A percentile compares a stretch with the other conserved stretches of the same genome.
phyloP scores from a whole-genome alignment of 2,329 filamentous ascomycete species.

The Pseudopithomyces maydicus region DNA sequence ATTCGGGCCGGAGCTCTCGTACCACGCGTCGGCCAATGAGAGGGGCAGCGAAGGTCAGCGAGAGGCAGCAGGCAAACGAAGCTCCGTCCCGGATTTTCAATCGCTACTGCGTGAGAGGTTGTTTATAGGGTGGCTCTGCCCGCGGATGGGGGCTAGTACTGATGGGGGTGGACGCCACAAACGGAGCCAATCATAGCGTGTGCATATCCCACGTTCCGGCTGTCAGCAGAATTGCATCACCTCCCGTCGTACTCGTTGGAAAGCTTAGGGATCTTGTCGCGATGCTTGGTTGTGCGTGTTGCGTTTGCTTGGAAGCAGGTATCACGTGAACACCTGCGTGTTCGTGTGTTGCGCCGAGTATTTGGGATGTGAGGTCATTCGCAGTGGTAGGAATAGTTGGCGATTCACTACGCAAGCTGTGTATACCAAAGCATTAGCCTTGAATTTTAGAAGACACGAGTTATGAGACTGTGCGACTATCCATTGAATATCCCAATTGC shows the following conservation, averaged over 20 bases:
- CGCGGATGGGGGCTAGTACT: neutral
- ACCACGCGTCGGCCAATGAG: neutral
- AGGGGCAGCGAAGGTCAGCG: neutral
- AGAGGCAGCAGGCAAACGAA: neutral
- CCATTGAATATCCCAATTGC: no score
- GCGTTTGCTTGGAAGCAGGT: no score
- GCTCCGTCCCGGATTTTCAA: neutral
- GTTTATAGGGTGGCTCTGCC: neutral
- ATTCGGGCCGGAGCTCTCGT: neutral
- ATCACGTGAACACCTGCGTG: no score
- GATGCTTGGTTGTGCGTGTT: constrained; percentile 1
- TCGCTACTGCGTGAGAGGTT: constrained; percentile 1
- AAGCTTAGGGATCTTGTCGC: neutral
- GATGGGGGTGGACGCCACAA: neutral
- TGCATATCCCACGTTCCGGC: neutral
- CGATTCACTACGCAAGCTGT: no score
- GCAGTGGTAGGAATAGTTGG: no score
- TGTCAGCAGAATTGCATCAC: neutral
- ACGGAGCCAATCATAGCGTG: neutral
- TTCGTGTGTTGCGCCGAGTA: no score
- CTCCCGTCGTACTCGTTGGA: neutral
- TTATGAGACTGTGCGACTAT: no score
- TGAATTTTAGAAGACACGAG: no score
- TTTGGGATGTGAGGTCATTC: no score
- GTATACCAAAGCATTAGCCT: no score